Percentiles rank a stretch among this genome's conserved stretches.
These are phyloP conservation scores for Ceratorhiza oryzae-sativae DNA, from an alignment of 1,284 basidiomycete genomes.

Conservation along the genomic window DNA sequence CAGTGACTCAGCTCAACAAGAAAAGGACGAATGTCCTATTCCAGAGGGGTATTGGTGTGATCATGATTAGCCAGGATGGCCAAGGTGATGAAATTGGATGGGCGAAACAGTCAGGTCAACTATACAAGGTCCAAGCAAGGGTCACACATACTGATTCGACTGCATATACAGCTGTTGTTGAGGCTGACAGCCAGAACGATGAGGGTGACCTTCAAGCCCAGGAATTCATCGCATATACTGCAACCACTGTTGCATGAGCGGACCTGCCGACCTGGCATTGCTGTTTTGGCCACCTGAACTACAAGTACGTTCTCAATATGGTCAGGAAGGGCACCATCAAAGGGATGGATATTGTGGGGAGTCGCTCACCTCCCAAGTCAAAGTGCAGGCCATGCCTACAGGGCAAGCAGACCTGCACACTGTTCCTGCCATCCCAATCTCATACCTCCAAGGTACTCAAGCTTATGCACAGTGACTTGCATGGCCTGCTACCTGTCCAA, in stretches of 20 bases:
- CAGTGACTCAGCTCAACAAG: not conserved
- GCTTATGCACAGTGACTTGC: constrained; percentile 48
- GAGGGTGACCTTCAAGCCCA: not conserved
- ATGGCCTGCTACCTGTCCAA: not conserved
- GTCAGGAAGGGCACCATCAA: constrained; percentile 1
- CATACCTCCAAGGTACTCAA: constrained; percentile 42
- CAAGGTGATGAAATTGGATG: not conserved
- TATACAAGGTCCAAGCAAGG: constrained; percentile 14
- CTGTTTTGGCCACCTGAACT: constrained; percentile 10
- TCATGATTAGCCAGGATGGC: not conserved
- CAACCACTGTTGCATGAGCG: constrained; percentile 4
- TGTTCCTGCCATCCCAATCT: not conserved
- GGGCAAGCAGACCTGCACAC: constrained; percentile 38
- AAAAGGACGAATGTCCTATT: not conserved
- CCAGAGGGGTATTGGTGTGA: not conserved
- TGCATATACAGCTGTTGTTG: not conserved
- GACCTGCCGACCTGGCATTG: constrained; percentile 15
- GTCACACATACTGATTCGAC: not conserved
- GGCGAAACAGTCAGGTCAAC: not conserved
- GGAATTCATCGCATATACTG: constrained; percentile 15
- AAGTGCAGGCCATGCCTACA: constrained; percentile 10
- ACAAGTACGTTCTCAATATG: constrained; percentile 18
- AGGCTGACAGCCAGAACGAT: not conserved
- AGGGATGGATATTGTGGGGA: constrained; percentile 13
- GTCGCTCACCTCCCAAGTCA: not conserved